These are phyloP conservation scores for Cetraspora pellucida DNA, from an alignment of 192 early-diverging fungal species.

Conservation along the genomic window DNA sequence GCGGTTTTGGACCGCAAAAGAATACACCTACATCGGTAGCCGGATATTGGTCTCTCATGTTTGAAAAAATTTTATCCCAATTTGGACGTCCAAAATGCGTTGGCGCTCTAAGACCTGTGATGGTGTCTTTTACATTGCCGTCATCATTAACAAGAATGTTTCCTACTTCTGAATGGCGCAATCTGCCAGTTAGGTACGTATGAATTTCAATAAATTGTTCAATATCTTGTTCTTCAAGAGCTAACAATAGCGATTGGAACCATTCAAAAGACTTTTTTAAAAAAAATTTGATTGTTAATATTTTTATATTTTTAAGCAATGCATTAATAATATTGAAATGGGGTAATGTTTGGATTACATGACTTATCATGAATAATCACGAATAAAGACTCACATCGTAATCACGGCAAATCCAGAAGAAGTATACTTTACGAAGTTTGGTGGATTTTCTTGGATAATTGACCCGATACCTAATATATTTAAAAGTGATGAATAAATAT, in stretches of 20 bases:
- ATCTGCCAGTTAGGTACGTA: conserved; percentile 69
- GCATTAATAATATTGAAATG: conserved; percentile 7
- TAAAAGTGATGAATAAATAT: too few species aligned
- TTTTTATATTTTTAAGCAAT: background rate
- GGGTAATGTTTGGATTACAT: background rate
- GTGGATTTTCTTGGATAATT: conserved; percentile 56
- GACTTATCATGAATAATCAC: too few species aligned
- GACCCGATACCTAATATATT: conserved; percentile 55
- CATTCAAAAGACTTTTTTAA: conserved; percentile 64
- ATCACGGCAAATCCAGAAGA: conserved; percentile 82
- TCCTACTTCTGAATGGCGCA: conserved; percentile 64
- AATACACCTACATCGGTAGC: conserved; percentile 74
- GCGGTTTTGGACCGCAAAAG: conserved; percentile 74
- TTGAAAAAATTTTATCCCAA: conserved; percentile 49
- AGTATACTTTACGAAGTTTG: conserved; percentile 67
- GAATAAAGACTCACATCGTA: conserved; percentile 40
- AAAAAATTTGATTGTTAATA: background rate
- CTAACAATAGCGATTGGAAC: conserved; percentile 77
- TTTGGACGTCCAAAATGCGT: conserved; percentile 55
- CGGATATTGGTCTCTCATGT: conserved; percentile 46
- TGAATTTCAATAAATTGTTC: conserved; percentile 67
- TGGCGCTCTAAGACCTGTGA: conserved; percentile 49
- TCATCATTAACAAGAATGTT: conserved; percentile 62
- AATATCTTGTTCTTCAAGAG: conserved; percentile 64
- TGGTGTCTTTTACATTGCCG: conserved; percentile 47